Evolutionary conservation across 2,329 filamentous ascomycete species (phyloP).

Genomic region (Apiospora rasikravindrae): DNA sequence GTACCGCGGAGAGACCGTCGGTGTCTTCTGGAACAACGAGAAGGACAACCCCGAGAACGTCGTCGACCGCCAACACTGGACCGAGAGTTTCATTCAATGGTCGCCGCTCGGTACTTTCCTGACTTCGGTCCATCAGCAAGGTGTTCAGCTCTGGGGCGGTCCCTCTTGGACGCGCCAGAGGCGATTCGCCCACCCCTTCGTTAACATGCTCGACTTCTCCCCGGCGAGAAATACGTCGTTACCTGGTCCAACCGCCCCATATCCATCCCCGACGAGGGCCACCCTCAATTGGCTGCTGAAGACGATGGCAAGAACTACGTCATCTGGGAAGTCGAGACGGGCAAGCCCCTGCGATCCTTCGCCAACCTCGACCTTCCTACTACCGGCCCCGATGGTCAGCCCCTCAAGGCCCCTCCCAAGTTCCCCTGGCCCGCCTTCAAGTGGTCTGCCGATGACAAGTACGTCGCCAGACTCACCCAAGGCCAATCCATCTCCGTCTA

Average conservation of each 20-base stretch:
- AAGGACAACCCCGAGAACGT: slow-evolving; percentile 86
- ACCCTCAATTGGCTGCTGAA: slow-evolving; percentile 83
- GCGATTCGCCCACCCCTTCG: slow-evolving; percentile 92
- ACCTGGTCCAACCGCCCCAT: slow-evolving; percentile 98
- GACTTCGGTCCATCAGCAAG: slow-evolving; percentile 92
- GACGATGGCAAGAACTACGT: slow-evolving; percentile 99
- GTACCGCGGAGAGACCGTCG: slow-evolving; percentile 89
- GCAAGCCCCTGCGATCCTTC: slow-evolving; percentile 90
- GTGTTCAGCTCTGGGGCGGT: slow-evolving; percentile 97
- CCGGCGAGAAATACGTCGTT: slow-evolving; percentile 87
- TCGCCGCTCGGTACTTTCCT: slow-evolving; percentile 93
- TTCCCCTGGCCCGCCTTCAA: slow-evolving; percentile 99
- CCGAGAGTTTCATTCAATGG: slow-evolving; percentile 97
- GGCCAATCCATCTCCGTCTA: slow-evolving; percentile 90
- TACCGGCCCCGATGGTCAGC: slow-evolving; percentile 63
- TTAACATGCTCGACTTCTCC: slow-evolving; percentile 96
- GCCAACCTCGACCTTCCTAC: slow-evolving; percentile 80
- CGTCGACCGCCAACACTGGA: slow-evolving; percentile 95
- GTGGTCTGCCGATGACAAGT: slow-evolving; percentile 98
- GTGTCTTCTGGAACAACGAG: slow-evolving; percentile 98
- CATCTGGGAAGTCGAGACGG: slow-evolving; percentile 94
- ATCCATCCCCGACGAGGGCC: slow-evolving; percentile 84
- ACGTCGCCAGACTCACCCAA: slow-evolving; percentile 89
- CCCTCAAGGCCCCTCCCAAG: slow-evolving; percentile 79
- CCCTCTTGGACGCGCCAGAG: slow-evolving; percentile 87